A percentile compares a stretch with the other conserved stretches of the same genome.
phyloP scores from a whole-genome alignment of 129 eudicot genomes.

The Sambucus nigra region DNA sequence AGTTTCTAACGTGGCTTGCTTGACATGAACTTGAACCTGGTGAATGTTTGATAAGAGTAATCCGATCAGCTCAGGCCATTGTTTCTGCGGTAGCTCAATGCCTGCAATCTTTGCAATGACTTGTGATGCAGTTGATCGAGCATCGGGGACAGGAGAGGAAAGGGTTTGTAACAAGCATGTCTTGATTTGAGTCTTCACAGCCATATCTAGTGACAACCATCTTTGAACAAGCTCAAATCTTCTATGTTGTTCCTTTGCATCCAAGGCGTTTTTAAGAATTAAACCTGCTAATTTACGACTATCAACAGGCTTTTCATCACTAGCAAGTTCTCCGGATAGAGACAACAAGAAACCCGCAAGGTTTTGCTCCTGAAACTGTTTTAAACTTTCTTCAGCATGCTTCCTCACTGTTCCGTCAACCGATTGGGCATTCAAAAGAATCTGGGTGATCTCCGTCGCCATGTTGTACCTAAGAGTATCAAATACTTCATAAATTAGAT shows the following conservation, averaged over 20 bases:
- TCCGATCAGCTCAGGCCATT: constrained; percentile 89
- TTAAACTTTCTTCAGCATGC: constrained; percentile 80
- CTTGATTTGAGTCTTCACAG: constrained; percentile 64
- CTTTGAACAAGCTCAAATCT: constrained; percentile 71
- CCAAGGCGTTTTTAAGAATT: constrained; percentile 81
- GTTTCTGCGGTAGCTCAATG: constrained; percentile 86
- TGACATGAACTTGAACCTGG: constrained; percentile 81
- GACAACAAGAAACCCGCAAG: constrained; percentile 67
- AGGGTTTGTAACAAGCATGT: constrained; percentile 68
- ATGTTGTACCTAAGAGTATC: constrained; percentile 23
- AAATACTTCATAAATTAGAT: neutral
- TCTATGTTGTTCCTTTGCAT: constrained; percentile 91
- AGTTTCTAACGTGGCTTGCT: constrained; percentile 93
- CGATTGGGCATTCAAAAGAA: constrained; percentile 78
- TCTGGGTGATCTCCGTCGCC: constrained; percentile 82
- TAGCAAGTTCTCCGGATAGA: constrained; percentile 77
- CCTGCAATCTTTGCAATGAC: constrained; percentile 95
- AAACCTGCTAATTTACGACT: constrained; percentile 85
- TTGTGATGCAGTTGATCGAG: constrained; percentile 89
- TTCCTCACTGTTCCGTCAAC: constrained; percentile 74
- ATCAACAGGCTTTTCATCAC: constrained; percentile 76
- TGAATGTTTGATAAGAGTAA: constrained; percentile 69
- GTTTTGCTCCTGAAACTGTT: constrained; percentile 88
- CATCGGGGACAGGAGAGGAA: constrained; percentile 56
- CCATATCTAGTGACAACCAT: constrained; percentile 77